phyloP scores from a whole-genome alignment of 805 yeast species.

The Saccharomycopsis schoenii region DNA sequence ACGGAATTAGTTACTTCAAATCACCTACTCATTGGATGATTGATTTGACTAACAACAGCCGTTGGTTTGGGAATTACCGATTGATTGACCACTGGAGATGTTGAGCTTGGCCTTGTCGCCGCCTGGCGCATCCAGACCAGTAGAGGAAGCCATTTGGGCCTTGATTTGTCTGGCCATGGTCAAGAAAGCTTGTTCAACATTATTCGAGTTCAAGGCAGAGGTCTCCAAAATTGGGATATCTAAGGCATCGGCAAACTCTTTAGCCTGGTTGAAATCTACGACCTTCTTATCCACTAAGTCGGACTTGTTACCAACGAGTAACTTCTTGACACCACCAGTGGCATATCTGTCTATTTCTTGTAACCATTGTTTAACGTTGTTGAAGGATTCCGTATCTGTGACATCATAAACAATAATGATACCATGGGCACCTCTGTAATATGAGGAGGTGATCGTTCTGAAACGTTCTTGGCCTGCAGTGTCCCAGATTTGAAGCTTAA shows the following conservation, averaged over 20 bases:
- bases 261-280: constrained; percentile 91
- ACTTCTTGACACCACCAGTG: constrained; percentile 92
- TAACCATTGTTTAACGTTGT: constrained; percentile 96
- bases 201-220: constrained; percentile 87
- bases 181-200: constrained; percentile 96
- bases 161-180: constrained; percentile 98
- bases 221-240: constrained; percentile 95
- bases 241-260: constrained; percentile 93
- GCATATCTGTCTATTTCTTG: constrained; percentile 98
- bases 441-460: constrained; percentile 89
- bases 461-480: constrained; percentile 97
- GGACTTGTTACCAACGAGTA: constrained; percentile 93
- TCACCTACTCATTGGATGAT: no score
- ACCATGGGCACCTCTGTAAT: constrained; percentile 97
- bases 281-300: constrained; percentile 90
- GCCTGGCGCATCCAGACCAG: constrained; percentile 33
- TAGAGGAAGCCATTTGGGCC: constrained; percentile 73
- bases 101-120: constrained; percentile 39
- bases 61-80: constrained; percentile 3
- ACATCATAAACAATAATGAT: constrained; percentile 96
- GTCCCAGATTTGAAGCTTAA: constrained; percentile 94
- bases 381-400: constrained; percentile 93
- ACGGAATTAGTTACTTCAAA: background rate
- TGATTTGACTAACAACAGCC: constrained; percentile 8
- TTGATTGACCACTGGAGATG: constrained; percentile 44